Base-by-base conservation (phyloP, 2,329 filamentous ascomycete species). In the Endothia cerciana region DNA sequence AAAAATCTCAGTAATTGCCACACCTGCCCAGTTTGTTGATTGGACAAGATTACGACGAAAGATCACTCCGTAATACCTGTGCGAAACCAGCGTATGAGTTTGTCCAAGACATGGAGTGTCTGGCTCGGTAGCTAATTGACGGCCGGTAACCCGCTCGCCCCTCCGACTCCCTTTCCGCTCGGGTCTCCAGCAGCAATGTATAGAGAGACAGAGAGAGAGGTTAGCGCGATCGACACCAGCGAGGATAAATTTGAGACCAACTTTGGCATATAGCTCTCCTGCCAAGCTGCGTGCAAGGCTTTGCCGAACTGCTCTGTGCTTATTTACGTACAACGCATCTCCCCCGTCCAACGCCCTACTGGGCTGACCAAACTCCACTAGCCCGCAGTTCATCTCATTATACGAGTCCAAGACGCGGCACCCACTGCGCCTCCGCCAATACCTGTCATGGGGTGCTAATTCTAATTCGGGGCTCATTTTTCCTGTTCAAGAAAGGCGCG, bases 361-460 rank as follows among this genome's bases (percentile, higher is more conserved):
- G 47, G 25, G 47, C 47, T 51, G 47, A 51, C 22, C n/a, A 51
- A 51, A 51, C 22, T 17, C 47, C 22, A 51, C 22, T 5, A 22
- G 28, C 47, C 47, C 47, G 47, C 47, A 51, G 25, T 22, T 51
- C 47, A 51, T 51, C 47, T 51, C 47, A 13, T 25, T 28, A 47
- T 51, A 51, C 47, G 47, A 47, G 19, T 47, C 25, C n/a, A 8
- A 11, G 45, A 28, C 22, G 47, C 13, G 28, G 47, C 47, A 13
- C 15, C 47, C 47, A 51, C 47, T 28, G 22, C 28, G 15, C 47
- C 13, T 13, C 47, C 8, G 47, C 47, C 2, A 49, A 28, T 22
- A 22, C 6, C 19, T n/a, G 19, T 45, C 43, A 45, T n/a, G 43
- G 19, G 19, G 5, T 22, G n/a, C n/a, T 25, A 22, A 47, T 25